These are phyloP conservation scores for Fusarium brevicatenulatum DNA, from an alignment of 2,329 filamentous ascomycete genomes.

Conservation along the genomic window DNA sequence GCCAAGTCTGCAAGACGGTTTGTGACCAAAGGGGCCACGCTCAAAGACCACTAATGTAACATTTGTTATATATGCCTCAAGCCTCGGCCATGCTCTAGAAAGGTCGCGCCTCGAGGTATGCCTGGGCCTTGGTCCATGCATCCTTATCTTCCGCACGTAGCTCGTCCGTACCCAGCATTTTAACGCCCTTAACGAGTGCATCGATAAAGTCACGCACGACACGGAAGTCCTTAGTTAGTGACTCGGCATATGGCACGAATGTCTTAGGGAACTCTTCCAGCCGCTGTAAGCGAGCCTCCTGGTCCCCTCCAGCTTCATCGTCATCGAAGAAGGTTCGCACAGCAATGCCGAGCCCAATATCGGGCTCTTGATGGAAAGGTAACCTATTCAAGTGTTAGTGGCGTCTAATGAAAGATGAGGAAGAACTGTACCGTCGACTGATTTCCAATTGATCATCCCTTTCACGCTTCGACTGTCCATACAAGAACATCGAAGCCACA, in stretches of 20 bases:
- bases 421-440: constrained; percentile 70
- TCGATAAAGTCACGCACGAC: constrained; percentile 67
- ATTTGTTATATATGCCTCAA: constrained; percentile 31
- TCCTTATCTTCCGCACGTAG: constrained; percentile 58
- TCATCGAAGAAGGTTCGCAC: constrained; percentile 84
- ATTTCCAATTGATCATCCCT: constrained; percentile 74
- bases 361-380: constrained; percentile 75
- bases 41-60: constrained; percentile 35
- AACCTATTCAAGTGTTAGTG: constrained; percentile 56
- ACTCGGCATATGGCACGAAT: constrained; percentile 68
- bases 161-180: constrained; percentile 61
- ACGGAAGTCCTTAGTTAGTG: constrained; percentile 69
- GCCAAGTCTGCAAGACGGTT: constrained; percentile 36
- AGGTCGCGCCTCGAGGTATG: constrained; percentile 60
- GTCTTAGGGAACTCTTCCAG: constrained; percentile 61
- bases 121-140: constrained; percentile 65
- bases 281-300: constrained; percentile 56
- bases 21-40: constrained; percentile 38
- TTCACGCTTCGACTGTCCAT: constrained; percentile 79
- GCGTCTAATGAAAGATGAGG: not conserved
- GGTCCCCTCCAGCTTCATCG: constrained; percentile 67
- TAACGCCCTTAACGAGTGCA: constrained; percentile 67
- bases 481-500: constrained; percentile 81
- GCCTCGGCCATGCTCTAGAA: constrained; percentile 45
- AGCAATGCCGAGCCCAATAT: constrained; percentile 81